Evolutionary conservation across 176 grass and related monocot species (phyloP).

Genomic region (Raddia distichophylla): DNA sequence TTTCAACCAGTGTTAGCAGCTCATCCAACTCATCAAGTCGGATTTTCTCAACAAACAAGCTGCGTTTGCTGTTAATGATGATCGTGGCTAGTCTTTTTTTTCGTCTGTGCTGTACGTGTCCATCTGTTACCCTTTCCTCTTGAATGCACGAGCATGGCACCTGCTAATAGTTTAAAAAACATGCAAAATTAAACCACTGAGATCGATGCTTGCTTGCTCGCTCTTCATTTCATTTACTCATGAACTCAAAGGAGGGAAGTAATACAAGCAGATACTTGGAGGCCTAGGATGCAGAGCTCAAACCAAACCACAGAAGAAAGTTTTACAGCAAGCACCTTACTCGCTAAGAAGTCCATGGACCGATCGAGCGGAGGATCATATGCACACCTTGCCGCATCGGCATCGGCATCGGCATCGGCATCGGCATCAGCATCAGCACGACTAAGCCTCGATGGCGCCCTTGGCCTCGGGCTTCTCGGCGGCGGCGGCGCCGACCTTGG

Average conservation of each 20-base stretch:
- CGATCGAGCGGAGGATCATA: not conserved
- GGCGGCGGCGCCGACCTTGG: conserved; percentile 40
- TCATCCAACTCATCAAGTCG: no score
- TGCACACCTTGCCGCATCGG: not conserved
- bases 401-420: not conserved
- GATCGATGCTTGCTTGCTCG: not conserved
- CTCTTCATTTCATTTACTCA: not conserved
- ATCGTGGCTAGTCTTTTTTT: no score
- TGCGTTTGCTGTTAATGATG: no score
- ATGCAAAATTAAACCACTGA: not conserved
- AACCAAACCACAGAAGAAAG: not conserved
- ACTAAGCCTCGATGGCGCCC: conserved; percentile 32
- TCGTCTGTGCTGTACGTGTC: no score
- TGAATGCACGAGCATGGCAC: no score
- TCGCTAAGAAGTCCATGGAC: not conserved
- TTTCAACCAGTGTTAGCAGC: no score
- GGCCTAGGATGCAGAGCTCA: not conserved
- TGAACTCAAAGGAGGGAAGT: not conserved
- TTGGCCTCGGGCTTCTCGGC: conserved; percentile 25
- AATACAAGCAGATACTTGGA: not conserved
- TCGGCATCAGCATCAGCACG: conserved; percentile 26
- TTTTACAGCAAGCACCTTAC: not conserved
- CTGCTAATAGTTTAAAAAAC: no score
- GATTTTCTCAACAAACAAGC: no score
- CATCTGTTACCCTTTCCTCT: no score